phyloP scores from a whole-genome alignment of 2,329 filamentous ascomycete species.

The Calonectria hongkongensis region DNA sequence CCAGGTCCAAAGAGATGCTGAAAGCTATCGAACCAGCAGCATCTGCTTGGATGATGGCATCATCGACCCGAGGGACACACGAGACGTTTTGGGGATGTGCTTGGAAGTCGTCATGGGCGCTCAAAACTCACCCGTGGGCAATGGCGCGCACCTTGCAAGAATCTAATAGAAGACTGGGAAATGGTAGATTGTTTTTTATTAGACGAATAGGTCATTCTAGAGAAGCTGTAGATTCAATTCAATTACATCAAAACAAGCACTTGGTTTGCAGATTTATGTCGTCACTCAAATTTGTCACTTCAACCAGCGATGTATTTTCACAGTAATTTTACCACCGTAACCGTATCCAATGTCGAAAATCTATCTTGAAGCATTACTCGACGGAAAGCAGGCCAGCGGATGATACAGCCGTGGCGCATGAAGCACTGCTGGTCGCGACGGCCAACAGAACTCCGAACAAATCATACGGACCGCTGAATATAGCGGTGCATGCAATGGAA shows the following conservation, averaged over 20 bases:
- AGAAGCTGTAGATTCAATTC: not conserved
- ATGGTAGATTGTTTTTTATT: not conserved
- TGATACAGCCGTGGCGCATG: no score
- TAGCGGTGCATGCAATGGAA: not conserved
- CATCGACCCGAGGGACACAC: slow-evolving; percentile 54
- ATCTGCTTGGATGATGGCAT: slow-evolving; percentile 56
- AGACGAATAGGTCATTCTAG: not conserved
- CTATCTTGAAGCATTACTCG: no score
- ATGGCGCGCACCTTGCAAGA: slow-evolving; percentile 34
- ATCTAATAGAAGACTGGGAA: slow-evolving; percentile 21
- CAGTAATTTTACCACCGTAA: no score
- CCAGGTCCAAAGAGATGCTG: slow-evolving; percentile 47
- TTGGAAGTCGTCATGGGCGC: slow-evolving; percentile 57
- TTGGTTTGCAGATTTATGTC: not conserved
- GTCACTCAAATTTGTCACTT: no score
- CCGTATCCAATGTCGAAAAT: no score
- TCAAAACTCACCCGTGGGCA: slow-evolving; percentile 8
- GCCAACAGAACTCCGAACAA: not conserved
- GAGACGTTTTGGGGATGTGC: slow-evolving; percentile 54
- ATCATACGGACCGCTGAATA: slow-evolving; percentile 2
- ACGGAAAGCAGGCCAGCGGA: no score
- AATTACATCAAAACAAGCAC: not conserved
- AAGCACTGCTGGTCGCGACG: no score
- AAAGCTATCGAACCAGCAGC: slow-evolving; percentile 49
- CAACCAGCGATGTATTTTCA: no score